phyloP scores from a whole-genome alignment of 1,284 basidiomycete species.

The Trichosporon asahii region DNA sequence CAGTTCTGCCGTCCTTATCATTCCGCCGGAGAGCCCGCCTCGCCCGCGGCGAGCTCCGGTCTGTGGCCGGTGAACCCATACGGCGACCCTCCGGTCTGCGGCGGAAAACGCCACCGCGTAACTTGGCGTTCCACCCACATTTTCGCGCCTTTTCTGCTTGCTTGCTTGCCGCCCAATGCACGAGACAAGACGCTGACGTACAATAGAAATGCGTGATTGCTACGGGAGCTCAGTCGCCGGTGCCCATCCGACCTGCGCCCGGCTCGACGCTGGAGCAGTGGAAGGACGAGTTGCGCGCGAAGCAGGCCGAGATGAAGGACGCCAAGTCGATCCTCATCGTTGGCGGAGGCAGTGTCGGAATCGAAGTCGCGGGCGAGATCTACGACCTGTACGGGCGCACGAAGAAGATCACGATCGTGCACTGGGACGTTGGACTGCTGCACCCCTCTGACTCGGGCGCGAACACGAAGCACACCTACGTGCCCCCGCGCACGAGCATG shows the following conservation, averaged over 20 bases:
- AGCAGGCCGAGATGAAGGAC: slow-evolving; percentile 18
- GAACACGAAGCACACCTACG: slow-evolving; percentile 27
- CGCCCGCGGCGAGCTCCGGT: neutral
- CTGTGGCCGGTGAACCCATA: too few relatives aligned
- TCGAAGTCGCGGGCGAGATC: slow-evolving; percentile 54
- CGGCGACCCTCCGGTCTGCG: neutral
- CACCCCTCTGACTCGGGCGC: slow-evolving; percentile 27
- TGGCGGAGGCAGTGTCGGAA: slow-evolving; percentile 54
- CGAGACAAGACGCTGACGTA: neutral
- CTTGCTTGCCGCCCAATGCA: neutral
- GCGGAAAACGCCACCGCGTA: slow-evolving; percentile 4
- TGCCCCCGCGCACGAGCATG: slow-evolving; percentile 29
- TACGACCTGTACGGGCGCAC: slow-evolving; percentile 30
- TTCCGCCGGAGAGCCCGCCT: neutral
- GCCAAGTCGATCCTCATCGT: slow-evolving; percentile 48
- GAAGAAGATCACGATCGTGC: slow-evolving; percentile 31
- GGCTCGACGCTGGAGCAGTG: slow-evolving; percentile 29
- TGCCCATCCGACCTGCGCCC: slow-evolving; percentile 44
- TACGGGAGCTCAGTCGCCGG: slow-evolving; percentile 44
- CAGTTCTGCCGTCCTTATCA: neutral
- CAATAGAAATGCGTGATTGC: slow-evolving; percentile 43
- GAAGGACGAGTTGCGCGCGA: slow-evolving; percentile 27
- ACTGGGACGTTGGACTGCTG: slow-evolving; percentile 32
- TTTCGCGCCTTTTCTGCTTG: neutral
- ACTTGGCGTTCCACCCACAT: neutral